These are phyloP conservation scores for Chalciporus chontae DNA, from an alignment of 768 basidiomycete species.

Conservation along the genomic window DNA sequence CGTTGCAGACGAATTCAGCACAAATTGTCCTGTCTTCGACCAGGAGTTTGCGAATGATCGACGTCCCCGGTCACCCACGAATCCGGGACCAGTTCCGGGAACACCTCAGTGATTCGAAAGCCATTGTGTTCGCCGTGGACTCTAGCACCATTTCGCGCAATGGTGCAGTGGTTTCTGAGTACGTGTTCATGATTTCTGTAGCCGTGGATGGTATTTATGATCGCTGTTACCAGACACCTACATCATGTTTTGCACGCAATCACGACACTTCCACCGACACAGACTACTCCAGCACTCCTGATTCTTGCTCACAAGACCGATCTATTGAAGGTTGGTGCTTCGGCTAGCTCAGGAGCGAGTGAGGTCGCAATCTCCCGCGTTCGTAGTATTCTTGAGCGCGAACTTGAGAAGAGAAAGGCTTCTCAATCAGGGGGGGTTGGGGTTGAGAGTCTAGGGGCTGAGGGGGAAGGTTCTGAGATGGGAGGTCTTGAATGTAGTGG, in stretches of 20 bases:
- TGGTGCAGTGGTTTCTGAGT: conserved; percentile 77
- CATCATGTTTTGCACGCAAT: conserved; percentile 69
- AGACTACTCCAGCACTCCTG: conserved; percentile 52
- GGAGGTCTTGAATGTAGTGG: conserved; percentile 73
- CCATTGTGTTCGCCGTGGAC: conserved; percentile 76
- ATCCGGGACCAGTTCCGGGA: conserved; percentile 72
- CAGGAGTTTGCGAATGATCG: conserved; percentile 54
- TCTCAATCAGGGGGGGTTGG: conserved; percentile 64
- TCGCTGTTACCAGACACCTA: conserved; percentile 51
- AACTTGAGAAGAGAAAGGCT: conserved; percentile 71
- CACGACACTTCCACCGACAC: conserved; percentile 70
- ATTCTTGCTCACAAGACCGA: conserved; percentile 80
- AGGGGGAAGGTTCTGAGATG: conserved; percentile 60
- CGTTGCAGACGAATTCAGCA: conserved; percentile 69
- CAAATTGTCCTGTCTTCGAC: conserved; percentile 40
- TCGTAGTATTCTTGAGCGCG: conserved; percentile 75
- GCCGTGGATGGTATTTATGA: conserved; percentile 1
- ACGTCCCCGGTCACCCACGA: conserved; percentile 84
- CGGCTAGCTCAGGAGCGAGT: conserved; percentile 29
- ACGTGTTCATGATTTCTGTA: conserved; percentile 29
- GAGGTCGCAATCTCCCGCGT: conserved; percentile 69
- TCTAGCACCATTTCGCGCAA: conserved; percentile 75
- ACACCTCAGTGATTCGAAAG: conserved; percentile 57
- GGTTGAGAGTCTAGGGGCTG: conserved; percentile 71
- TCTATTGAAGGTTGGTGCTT: conserved; percentile 48